Base-by-base conservation (phyloP, 805 yeast genomes). In the Teunomyces atbi region DNA sequence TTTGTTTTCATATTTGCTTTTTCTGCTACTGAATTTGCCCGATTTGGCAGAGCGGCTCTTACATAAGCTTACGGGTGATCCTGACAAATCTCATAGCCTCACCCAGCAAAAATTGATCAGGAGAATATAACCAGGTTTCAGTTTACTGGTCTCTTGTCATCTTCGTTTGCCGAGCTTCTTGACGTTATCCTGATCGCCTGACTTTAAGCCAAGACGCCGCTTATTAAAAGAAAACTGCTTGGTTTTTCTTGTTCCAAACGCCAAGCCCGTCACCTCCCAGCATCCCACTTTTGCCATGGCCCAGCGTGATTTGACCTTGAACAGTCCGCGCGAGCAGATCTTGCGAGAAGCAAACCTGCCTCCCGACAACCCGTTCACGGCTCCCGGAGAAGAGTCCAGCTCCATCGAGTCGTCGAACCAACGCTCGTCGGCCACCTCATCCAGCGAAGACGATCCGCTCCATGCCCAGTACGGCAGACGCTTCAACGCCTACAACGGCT, bases 401-500 rank as follows among this genome's bases (percentile, higher is more conserved):
- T 43, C 47, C 11, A 43, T 46, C 23, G 51, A 48, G 7, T 45
- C 49, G n/a, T 45, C 46, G 20, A 44, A 42, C 21, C 49, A 32
- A 6, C 38, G 46, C 11, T 46, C 52, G n/a, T 41, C 49, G 26
- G 50, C 41, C 7, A 46, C 49, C 8, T 45, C 44, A 7, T 44
- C 47, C 35, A 43, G 45, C 18, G 45, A 41, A 29, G 49, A 46
- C n/a, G 50, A 44, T 52, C 53, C 37, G 46, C 50, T 38, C 46
- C 57, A 56, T 42, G 56, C 58, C 26, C 61, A 60, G 39, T 62
- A 61, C 45, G 67, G 68, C 5, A 59, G 66, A 26, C 74, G 75
- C 23, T 74, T 65, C 52, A 64, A 69, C 41, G 69, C 66, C 27
- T 74, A 73, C 48, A 64, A 69, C 44, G 69, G 66, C 28, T 72